Percentiles rank a stretch among this genome's conserved stretches.
Conservation (phyloP, 768 basidiomycete genomes). For the Epithele typhae region DNA sequence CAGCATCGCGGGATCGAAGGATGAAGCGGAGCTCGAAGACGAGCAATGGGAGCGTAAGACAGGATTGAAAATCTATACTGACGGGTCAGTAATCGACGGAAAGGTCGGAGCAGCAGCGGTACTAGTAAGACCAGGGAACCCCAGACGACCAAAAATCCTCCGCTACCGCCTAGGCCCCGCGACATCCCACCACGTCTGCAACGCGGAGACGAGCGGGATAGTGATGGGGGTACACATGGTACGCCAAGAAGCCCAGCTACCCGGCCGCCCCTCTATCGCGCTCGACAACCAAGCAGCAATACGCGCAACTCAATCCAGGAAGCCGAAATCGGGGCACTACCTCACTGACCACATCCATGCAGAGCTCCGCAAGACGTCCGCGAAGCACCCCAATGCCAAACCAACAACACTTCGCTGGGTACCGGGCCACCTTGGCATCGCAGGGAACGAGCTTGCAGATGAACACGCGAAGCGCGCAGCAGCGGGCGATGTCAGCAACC, state of each 20-base stretch:
- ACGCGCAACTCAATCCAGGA: neutral
- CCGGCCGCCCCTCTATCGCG: neutral
- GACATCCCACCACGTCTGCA: conserved; percentile 23
- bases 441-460: conserved; percentile 22
- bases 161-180: conserved; percentile 17
- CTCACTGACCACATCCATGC: conserved; percentile 2
- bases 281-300: neutral
- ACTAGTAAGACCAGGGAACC: conserved; percentile 5
- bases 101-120: conserved; percentile 28
- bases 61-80: conserved; percentile 20
- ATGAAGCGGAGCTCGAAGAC: conserved; percentile 5
- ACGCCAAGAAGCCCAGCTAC: neutral
- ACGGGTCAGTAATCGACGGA: conserved; percentile 24
- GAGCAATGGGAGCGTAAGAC: neutral
- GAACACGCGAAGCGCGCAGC: conserved; percentile 20
- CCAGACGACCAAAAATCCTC: neutral
- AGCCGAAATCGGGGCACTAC: conserved; percentile 7
- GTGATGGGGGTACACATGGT: conserved; percentile 22
- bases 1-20: neutral
- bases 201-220: conserved; percentile 27
- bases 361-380: neutral
- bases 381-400: neutral
- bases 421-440: conserved; percentile 20
- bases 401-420: conserved; percentile 14
- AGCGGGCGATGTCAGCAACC: neutral